These are phyloP conservation scores for Closterium sp. DNA, from an alignment of 139 green algal genomes.

Conservation along the genomic window DNA sequence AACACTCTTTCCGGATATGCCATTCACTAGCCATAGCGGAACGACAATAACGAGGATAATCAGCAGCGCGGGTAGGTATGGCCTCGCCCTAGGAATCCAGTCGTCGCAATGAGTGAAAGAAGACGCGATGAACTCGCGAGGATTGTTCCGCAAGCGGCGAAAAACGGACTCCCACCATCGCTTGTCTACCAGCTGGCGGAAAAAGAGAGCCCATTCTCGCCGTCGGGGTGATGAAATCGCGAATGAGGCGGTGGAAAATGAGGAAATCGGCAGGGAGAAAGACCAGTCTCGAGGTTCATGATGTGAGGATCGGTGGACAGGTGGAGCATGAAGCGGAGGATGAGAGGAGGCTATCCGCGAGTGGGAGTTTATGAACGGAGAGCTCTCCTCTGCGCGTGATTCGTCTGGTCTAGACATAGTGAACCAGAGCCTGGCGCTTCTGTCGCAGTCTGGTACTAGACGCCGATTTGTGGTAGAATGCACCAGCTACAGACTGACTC, in stretches of 20 bases:
- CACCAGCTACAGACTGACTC: too few species aligned
- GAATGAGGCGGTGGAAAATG: background rate
- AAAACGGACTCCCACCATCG: background rate
- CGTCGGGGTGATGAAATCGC: background rate
- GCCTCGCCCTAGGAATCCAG: background rate
- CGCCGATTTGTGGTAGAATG: too few species aligned
- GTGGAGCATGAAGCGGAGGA: background rate
- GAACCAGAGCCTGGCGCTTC: too few species aligned
- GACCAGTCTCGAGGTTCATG: background rate
- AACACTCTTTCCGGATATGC: background rate
- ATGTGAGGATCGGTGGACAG: background rate
- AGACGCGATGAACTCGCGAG: background rate
- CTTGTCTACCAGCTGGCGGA: background rate
- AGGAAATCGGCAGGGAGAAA: background rate
- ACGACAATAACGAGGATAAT: background rate
- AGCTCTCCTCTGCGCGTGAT: background rate
- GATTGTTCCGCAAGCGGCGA: background rate
- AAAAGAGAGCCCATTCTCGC: background rate
- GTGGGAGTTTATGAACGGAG: background rate
- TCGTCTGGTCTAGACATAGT: background rate
- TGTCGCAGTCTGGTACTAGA: too few species aligned
- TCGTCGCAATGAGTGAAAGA: background rate
- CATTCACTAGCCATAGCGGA: background rate
- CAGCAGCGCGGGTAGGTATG: background rate
- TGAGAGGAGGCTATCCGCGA: background rate